phyloP scores from a whole-genome alignment of 2,329 filamentous ascomycete species.

The Aspergillus udagawae region DNA sequence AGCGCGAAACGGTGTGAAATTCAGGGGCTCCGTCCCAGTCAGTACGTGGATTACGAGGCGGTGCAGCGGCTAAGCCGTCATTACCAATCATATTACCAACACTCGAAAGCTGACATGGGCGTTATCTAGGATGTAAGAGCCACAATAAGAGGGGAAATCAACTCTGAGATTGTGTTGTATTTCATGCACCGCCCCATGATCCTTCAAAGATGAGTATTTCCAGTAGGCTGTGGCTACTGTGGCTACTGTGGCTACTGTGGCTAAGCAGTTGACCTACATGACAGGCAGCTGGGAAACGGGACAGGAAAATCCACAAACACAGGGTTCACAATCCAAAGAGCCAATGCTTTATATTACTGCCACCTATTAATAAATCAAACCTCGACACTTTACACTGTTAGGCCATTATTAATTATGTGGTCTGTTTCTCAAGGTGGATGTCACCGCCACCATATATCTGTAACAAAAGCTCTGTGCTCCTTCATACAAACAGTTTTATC shows the following conservation, averaged over 20 bases:
- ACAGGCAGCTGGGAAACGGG: not conserved
- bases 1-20: not conserved
- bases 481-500: not conserved
- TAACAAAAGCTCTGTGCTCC: not conserved
- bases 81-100: no score
- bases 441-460: not conserved
- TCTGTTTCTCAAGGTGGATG: not conserved
- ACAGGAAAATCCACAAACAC: not conserved
- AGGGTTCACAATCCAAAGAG: not conserved
- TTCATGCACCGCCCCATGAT: not conserved
- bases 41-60: not conserved
- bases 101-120: no score
- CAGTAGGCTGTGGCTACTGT: no score
- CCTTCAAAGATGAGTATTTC: no score
- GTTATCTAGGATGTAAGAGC: no score
- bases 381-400: not conserved
- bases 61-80: not conserved
- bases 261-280: not conserved
- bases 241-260: not conserved
- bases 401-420: not conserved
- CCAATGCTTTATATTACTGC: not conserved
- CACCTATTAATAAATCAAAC: not conserved
- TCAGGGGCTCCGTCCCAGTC: not conserved
- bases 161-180: not conserved
- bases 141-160: no score